These are phyloP conservation scores for Stephanodiscus triporus DNA, from an alignment of 108 stramenopile species.

Conservation along the genomic window DNA sequence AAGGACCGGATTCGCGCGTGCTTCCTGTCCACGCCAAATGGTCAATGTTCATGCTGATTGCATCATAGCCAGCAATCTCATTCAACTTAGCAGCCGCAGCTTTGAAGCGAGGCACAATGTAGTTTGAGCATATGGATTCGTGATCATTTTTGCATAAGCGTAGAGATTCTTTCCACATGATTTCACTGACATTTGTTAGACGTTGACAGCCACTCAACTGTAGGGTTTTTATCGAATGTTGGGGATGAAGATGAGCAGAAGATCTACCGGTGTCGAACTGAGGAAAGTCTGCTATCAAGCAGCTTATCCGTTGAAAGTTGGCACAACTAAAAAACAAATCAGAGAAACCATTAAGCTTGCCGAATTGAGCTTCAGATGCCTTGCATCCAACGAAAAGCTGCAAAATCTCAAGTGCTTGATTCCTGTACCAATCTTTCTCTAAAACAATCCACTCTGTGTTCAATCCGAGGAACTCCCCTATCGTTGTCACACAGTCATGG, in stretches of 20 bases:
- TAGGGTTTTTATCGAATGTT: no score
- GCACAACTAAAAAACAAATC: neutral
- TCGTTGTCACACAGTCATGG: neutral
- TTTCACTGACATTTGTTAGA: no score
- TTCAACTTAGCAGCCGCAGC: neutral
- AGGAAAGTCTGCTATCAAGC: neutral
- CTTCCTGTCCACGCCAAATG: neutral
- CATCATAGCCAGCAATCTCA: conserved; percentile 12
- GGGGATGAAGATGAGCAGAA: no score
- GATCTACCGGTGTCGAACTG: neutral
- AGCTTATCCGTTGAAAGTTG: neutral
- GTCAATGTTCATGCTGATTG: conserved; percentile 1
- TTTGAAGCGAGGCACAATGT: neutral
- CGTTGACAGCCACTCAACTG: no score
- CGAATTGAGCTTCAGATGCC: neutral
- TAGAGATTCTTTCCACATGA: neutral
- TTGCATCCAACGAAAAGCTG: neutral
- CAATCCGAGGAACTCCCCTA: conserved; percentile 1
- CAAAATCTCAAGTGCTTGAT: conserved; percentile 5
- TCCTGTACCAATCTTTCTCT: conserved; percentile 11
- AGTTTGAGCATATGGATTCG: neutral
- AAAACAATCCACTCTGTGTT: conserved; percentile 1
- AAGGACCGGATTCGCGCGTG: neutral
- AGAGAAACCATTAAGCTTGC: conserved; percentile 2
- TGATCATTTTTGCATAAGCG: conserved; percentile 3